Evolutionary conservation across 2,329 filamentous ascomycete genomes (phyloP), one percentile per base, ranked within the genome.

Genomic region (Phialophora chinensis): DNA sequence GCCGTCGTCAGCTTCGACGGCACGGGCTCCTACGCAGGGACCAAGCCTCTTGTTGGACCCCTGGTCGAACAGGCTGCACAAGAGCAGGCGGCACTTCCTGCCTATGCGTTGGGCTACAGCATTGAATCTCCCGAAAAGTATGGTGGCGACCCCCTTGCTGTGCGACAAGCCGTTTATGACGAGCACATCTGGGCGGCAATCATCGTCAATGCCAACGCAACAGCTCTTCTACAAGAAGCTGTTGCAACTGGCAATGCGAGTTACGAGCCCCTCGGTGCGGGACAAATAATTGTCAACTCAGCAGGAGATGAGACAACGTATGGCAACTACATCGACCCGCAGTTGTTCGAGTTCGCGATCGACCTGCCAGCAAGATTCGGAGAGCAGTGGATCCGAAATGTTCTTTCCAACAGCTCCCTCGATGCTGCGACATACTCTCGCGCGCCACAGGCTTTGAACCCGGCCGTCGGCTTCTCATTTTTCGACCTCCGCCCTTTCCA

Each of bases 1-100:
- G 83, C 85, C 67, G 83, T 89, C 1, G 87, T 90, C 31, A 86
- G 89, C 73, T 88, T 90, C 69, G 88, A 90, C 73, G 84, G 84
- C 3, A 80, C 81, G 54, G 73, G 1, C 86, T 86, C 0, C 88
- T 35, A 57, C n/a, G 35, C 47, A 14, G 76, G 78, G 3, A 78
- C 79, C 17, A 73, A 79, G 20, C 82, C 87, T 0, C 72, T 89
- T 1, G 81, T 90, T n/a, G 87, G 87, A 0, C 86, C 85, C 0
- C 76, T 80, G 0, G 60, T 69, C 23, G 59, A 62, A 11, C 60
- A 50, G 25, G 80, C 88, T 11, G 81, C 80, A 1, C 72, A 82
- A 33, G 74, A 83, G 0, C 82, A 81, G 0, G 74, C 82, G 47
- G 70, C 81, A n/a, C 77, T 83, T 82, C 31, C 73, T 76, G 23